phyloP scores from a whole-genome alignment of 768 basidiomycete genomes.

The Phaeotremella fagi region DNA sequence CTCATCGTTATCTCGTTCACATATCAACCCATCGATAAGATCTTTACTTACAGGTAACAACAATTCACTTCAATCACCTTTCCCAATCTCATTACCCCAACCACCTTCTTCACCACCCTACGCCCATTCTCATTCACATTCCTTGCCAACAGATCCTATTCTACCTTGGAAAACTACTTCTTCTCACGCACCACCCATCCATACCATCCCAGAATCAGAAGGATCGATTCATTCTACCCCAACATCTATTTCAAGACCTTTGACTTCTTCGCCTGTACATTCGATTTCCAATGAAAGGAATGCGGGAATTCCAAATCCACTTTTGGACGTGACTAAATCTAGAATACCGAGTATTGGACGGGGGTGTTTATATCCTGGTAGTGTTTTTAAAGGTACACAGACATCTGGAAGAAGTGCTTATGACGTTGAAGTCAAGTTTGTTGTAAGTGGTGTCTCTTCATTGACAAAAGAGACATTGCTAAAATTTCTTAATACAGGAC shows the following conservation, averaged over 20 bases:
- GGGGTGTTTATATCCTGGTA: conserved; percentile 66
- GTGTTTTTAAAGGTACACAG: conserved; percentile 83
- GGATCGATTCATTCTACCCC: not conserved
- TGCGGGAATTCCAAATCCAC: conserved; percentile 31
- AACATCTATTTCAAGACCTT: not conserved
- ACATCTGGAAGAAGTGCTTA: conserved; percentile 91
- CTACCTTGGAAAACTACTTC: conserved; percentile 33
- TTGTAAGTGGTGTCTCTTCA: conserved; percentile 57
- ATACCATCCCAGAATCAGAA: conserved; percentile 2
- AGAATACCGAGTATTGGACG: conserved; percentile 32
- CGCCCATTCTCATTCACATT: conserved; percentile 22
- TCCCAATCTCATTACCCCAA: too few species aligned
- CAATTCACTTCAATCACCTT: not conserved
- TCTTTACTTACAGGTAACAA: too few species aligned
- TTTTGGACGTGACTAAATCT: conserved; percentile 35
- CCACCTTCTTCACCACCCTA: not conserved
- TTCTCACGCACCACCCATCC: not conserved
- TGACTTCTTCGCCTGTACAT: conserved; percentile 1
- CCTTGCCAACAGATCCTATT: conserved; percentile 28
- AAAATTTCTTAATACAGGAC: conserved; percentile 55
- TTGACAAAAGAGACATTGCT: conserved; percentile 1
- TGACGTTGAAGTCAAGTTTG: conserved; percentile 86
- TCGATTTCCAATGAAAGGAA: not conserved
- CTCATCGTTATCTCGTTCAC: too few species aligned
- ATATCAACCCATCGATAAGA: too few species aligned